phyloP scores from a whole-genome alignment of 176 grass and related monocot species.

The Oryza longistaminata region DNA sequence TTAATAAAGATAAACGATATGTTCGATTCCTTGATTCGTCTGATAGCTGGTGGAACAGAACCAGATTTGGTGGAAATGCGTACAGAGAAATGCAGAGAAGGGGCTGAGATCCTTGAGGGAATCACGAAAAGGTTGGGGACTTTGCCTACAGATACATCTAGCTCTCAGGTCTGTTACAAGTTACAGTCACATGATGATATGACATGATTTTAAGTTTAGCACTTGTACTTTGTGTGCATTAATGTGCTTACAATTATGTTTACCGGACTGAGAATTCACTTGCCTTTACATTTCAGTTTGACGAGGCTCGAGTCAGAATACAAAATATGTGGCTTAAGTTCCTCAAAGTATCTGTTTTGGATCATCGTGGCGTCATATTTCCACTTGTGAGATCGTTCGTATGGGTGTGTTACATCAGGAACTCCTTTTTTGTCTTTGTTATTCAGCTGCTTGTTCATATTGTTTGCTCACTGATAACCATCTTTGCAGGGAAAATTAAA shows the following conservation, averaged over 20 bases:
- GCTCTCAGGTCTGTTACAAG: neutral
- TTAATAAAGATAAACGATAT: neutral
- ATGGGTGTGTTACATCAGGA: constrained; percentile 31
- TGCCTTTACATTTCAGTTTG: constrained; percentile 17
- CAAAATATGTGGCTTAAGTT: constrained; percentile 16
- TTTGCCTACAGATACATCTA: constrained; percentile 3
- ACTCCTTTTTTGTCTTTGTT: neutral
- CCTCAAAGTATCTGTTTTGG: constrained; percentile 1
- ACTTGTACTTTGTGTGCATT: constrained; percentile 9
- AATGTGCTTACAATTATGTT: neutral
- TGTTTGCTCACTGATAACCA: neutral
- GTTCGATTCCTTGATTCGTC: constrained; percentile 7
- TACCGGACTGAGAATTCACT: constrained; percentile 7
- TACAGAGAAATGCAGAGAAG: constrained; percentile 12
- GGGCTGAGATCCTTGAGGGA: neutral
- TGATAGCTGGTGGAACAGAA: neutral
- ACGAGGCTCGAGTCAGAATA: neutral
- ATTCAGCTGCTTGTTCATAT: neutral
- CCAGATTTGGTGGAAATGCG: constrained; percentile 11
- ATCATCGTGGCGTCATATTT: constrained; percentile 26
- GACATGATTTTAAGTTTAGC: constrained; percentile 25
- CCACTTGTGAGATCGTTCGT: constrained; percentile 23
- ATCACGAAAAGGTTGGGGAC: constrained; percentile 10
- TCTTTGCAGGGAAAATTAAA: constrained; percentile 13
- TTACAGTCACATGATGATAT: neutral